These are phyloP conservation scores for Yamadazyma atmosphaerica DNA, from an alignment of 1,139 yeast species.

Conservation along the genomic window DNA sequence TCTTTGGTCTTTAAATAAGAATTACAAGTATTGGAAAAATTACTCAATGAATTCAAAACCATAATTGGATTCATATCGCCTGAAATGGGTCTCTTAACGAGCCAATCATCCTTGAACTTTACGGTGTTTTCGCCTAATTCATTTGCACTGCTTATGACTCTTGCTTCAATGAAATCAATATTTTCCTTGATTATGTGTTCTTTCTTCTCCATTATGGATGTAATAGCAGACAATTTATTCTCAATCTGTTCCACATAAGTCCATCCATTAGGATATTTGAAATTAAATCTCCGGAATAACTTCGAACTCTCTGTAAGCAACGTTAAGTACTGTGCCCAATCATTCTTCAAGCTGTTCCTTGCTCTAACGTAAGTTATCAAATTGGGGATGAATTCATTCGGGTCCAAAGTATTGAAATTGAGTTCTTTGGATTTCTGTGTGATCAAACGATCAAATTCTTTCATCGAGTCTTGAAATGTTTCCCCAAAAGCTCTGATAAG, in stretches of 20 bases:
- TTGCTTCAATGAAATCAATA: conserved; percentile 39
- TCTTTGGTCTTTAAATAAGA: conserved; percentile 25
- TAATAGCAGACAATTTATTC: conserved; percentile 46
- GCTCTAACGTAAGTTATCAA: conserved; percentile 12
- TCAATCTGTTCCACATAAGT: conserved; percentile 64
- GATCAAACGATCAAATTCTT: conserved; percentile 7
- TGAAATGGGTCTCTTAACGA: conserved; percentile 34
- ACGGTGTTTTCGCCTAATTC: conserved; percentile 36
- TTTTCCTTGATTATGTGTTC: conserved; percentile 42
- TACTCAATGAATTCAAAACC: conserved; percentile 50
- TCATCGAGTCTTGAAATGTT: conserved; percentile 16
- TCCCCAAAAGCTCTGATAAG: conserved; percentile 41
- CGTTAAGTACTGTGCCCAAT: conserved; percentile 28
- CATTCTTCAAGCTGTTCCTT: conserved; percentile 15
- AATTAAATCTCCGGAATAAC: conserved; percentile 25
- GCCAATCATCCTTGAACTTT: conserved; percentile 31
- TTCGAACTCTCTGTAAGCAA: conserved; percentile 43
- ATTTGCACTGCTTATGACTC: conserved; percentile 41
- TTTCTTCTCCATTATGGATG: conserved; percentile 42
- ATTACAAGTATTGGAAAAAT: conserved; percentile 36
- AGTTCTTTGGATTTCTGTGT: conserved; percentile 4
- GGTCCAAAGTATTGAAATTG: conserved; percentile 14
- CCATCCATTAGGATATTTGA: conserved; percentile 57
- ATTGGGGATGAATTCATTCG: conserved; percentile 11
- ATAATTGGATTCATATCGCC: conserved; percentile 41